These are phyloP conservation scores for Nannochloris sp. DNA, from an alignment of 139 green algal genomes.

Conservation along the genomic window DNA sequence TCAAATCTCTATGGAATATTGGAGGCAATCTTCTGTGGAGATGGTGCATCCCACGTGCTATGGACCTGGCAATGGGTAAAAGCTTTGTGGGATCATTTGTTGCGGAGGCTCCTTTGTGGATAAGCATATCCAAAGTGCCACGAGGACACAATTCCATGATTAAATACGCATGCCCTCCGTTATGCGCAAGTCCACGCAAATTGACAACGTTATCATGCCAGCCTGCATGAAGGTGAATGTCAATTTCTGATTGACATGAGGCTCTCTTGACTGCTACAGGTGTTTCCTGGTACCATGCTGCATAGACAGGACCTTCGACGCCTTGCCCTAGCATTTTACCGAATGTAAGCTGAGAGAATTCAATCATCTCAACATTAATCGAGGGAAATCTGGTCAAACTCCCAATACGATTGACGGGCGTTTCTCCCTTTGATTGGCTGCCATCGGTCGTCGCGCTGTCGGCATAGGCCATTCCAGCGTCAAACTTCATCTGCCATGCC, in stretches of 20 bases:
- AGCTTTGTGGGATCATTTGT: slow-evolving; percentile 32
- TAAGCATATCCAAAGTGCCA: slow-evolving; percentile 38
- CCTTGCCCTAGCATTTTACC: slow-evolving; percentile 29
- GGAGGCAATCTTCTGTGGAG: slow-evolving; percentile 66
- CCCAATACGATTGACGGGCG: neutral
- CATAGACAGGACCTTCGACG: slow-evolving; percentile 38
- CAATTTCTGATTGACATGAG: slow-evolving; percentile 22
- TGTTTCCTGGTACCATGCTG: slow-evolving; percentile 35
- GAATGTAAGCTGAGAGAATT: slow-evolving; percentile 16
- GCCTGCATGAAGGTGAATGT: slow-evolving; percentile 40
- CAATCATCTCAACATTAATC: slow-evolving; percentile 22
- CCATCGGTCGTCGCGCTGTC: neutral
- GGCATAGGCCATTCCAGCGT: neutral
- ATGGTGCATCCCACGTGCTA: slow-evolving; percentile 54
- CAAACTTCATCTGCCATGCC: neutral
- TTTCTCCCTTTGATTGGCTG: neutral
- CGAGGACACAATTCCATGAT: slow-evolving; percentile 48
- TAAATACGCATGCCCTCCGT: slow-evolving; percentile 24
- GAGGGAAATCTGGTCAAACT: neutral
- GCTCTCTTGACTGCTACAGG: slow-evolving; percentile 39
- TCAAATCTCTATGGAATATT: slow-evolving; percentile 68
- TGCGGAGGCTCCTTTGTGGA: slow-evolving; percentile 21
- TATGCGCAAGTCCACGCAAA: slow-evolving; percentile 29
- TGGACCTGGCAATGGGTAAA: slow-evolving; percentile 28
- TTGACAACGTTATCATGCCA: slow-evolving; percentile 43